Base-by-base conservation (phyloP, 176 grass and related monocot genomes). In the Cymbopogon citratus region DNA sequence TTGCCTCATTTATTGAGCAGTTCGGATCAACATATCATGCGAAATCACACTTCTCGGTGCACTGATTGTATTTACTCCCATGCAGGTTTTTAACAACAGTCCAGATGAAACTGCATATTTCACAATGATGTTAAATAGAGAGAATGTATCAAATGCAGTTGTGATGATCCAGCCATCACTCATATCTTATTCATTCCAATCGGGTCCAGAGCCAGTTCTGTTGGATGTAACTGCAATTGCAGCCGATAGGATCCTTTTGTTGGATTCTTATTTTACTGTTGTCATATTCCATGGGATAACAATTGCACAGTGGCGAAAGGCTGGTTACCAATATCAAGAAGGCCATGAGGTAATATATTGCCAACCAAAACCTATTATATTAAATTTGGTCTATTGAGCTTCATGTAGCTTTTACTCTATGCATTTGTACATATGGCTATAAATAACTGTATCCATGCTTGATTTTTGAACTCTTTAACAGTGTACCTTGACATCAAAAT, bases 311-410 rank as follows among this genome's bases (percentile, higher is more conserved):
- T 97, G 94, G 94, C 85, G 89, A 85, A 97, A 97, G 71, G 88
- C 92, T 89, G 95, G 95, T 51, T 98, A 98, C 69, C 95, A 98
- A 84, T 71, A 94, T 88, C 90, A 94, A 94, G 59, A 84, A 88
- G 95, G 89, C 69, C 95, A 98, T 67, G 90, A 88, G 83, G 95
- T 94, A 74, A 89, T 84, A 27, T 87, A 85, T 34, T 76, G 44
- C 75, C 9, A 38, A 11, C 51, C 23, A 56, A 51, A 71, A 49
- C 46, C 13, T 49, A 18, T 18, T 34, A 66, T 3, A 29, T 45
- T 66, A 59, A 12, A 31, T 74, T 85, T 57, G 7, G 36, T 78
- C 38, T 77, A 12, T 43, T 77, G 39, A 73, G 31, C 34, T 67
- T 40, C 39, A 79, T 83, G 24, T 31, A 15, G 51, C 28, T n/a